Evolutionary conservation across 306 rosid species (phyloP), one percentile per base, ranked within the genome.

Genomic region (Mucuna pruriens): DNA sequence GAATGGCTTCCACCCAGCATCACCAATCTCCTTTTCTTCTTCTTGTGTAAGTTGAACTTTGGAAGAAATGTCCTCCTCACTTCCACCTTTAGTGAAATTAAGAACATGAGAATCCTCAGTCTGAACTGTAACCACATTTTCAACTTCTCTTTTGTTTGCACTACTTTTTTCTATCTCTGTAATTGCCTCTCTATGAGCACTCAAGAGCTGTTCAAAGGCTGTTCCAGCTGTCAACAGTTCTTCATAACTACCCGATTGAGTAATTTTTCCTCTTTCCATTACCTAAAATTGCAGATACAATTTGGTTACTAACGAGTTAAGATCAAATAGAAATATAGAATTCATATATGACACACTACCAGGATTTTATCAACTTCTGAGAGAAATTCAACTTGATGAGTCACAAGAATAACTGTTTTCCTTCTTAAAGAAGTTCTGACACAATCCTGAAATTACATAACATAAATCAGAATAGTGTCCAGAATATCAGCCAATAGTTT

Each of bases 301-400:
- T 16, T 23, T 23, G 29, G 16, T 51, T 22, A 57, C 33, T 0
- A 20, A 23, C 1, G 13, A 22, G 33, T 57, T 57, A 22, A 57
- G 63, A 57, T 10, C 33, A 9, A 57, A 57, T 23, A 25, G 33
- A 57, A 57, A 23, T 58, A n/a, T n/a, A 4, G 5, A 57, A 58
- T 58, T 22, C 5, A 16, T 22, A 57, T 57, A 4, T 46, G 33
- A n/a, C 12, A 20, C 2, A 72, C 3, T 84, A 87, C 92, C 89
- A 91, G 7, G 74, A 91, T 86, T 60, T 69, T 87, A 77, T 91
- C 91, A 23, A 86, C 91, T 71, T 84, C 71, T 10, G 91, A 82
- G 49, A 89, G 87, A 52, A 91, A 91, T 42, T 89, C 91, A 2
- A 91, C 91, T 89, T 87, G 92, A 84, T 91, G 92, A 67, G 91